Percentiles rank a stretch among this genome's conserved stretches.
phyloP scores from a whole-genome alignment of 2,329 filamentous ascomycete species.

The Nannizziopsis barbatae region DNA sequence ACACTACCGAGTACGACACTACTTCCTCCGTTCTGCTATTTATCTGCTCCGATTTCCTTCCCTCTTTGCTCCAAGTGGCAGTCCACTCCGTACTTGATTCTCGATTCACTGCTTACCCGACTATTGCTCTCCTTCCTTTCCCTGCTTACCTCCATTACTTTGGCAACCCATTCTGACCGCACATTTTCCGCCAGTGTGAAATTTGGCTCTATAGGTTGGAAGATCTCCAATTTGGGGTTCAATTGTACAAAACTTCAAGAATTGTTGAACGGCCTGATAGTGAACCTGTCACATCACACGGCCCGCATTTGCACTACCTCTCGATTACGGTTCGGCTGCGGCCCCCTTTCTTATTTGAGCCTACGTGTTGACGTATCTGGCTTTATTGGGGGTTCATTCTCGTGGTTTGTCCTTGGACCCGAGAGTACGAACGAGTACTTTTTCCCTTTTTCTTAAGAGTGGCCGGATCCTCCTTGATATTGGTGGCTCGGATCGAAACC shows the following conservation, averaged over 20 bases:
- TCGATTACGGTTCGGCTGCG: not conserved
- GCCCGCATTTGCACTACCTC: conserved; percentile 6
- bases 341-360: not conserved
- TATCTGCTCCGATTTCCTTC: conserved; percentile 9
- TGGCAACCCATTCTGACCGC: not conserved
- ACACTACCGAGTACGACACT: conserved; percentile 13
- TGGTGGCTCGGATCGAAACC: conserved; percentile 7
- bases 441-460: not conserved
- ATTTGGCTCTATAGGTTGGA: conserved; percentile 1
- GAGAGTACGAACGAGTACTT: not conserved
- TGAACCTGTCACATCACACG: conserved; percentile 9
- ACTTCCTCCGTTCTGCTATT: not conserved
- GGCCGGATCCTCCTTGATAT: not conserved
- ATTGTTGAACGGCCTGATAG: not conserved
- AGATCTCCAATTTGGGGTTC: conserved; percentile 6
- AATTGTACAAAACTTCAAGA: not conserved
- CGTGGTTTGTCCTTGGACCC: not conserved
- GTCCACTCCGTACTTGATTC: too few species aligned
- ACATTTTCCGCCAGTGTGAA: not conserved
- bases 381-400: not conserved
- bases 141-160: not conserved
- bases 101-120: not conserved
- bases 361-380: not conserved
- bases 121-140: not conserved
- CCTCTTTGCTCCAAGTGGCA: not conserved